phyloP scores from a whole-genome alignment of 225 moss, liverwort and hornwort species.

The Marchantia paleacea region DNA sequence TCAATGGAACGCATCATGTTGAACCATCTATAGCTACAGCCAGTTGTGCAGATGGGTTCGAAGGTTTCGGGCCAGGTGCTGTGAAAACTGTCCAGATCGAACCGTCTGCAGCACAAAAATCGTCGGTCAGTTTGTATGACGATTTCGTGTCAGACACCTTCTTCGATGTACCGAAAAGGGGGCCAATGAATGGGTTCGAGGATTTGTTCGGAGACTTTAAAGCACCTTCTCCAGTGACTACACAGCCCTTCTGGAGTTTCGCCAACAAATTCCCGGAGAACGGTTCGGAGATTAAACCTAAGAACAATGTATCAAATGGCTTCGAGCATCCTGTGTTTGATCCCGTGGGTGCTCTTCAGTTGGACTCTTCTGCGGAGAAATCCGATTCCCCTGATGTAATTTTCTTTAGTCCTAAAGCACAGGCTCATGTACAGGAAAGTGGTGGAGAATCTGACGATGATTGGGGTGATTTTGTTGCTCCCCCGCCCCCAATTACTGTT shows the following conservation, averaged over 20 bases:
- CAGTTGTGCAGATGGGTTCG: neutral
- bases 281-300: neutral
- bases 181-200: slow-evolving; percentile 12
- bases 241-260: slow-evolving; percentile 1
- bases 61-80: neutral
- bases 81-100: neutral
- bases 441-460: slow-evolving; percentile 23
- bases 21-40: neutral
- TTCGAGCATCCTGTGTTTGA: slow-evolving; percentile 5
- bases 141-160: slow-evolving; percentile 2
- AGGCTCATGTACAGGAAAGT: neutral
- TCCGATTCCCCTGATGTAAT: slow-evolving; percentile 2
- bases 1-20: neutral
- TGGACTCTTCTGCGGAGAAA: neutral
- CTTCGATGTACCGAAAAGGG: neutral
- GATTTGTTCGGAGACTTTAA: slow-evolving; percentile 16
- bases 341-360: slow-evolving; percentile 11
- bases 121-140: neutral
- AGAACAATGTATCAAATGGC: neutral
- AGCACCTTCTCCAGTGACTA: slow-evolving; percentile 3
- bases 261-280: neutral
- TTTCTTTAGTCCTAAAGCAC: slow-evolving; percentile 19
- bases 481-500: slow-evolving; percentile 12
- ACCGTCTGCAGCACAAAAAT: neutral
- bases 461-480: slow-evolving; percentile 32